Conservation (phyloP, 352 stramenopile genomes). For the Pythium guiyangense region DNA sequence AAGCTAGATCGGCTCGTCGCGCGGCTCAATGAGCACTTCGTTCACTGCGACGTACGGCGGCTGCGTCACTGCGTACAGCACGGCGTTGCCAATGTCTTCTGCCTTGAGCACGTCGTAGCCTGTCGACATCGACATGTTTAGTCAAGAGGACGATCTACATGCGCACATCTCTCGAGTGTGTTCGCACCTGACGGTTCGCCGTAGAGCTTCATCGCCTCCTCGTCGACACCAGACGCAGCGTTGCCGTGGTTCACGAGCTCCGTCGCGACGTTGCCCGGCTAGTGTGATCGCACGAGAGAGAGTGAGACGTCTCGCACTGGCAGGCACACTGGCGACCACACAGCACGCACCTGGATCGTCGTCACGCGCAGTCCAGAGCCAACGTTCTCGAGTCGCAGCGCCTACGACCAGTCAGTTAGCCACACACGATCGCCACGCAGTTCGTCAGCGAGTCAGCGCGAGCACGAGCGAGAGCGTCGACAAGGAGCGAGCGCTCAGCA, state of each 20-base stretch:
- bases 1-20: slow-evolving; percentile 77
- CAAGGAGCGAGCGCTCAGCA: not conserved
- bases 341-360: slow-evolving; percentile 49
- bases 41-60: slow-evolving; percentile 88
- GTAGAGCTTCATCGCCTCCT: slow-evolving; percentile 75
- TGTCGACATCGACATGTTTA: slow-evolving; percentile 6
- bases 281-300: not conserved
- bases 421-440: not conserved
- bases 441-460: not conserved
- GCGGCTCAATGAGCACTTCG: slow-evolving; percentile 88
- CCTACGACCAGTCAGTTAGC: slow-evolving; percentile 7
- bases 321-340: not conserved
- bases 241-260: slow-evolving; percentile 87
- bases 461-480: not conserved
- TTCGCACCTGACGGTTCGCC: slow-evolving; percentile 39
- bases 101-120: slow-evolving; percentile 79
- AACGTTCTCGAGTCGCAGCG: slow-evolving; percentile 80
- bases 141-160: slow-evolving; percentile 6
- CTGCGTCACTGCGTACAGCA: slow-evolving; percentile 86
- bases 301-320: not conserved
- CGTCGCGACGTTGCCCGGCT: slow-evolving; percentile 90
- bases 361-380: slow-evolving; percentile 86
- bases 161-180: not conserved
- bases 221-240: slow-evolving; percentile 55
- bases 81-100: slow-evolving; percentile 79